Conservation (phyloP, 1,284 basidiomycete species). For the Boletellus dicymbophilus region DNA sequence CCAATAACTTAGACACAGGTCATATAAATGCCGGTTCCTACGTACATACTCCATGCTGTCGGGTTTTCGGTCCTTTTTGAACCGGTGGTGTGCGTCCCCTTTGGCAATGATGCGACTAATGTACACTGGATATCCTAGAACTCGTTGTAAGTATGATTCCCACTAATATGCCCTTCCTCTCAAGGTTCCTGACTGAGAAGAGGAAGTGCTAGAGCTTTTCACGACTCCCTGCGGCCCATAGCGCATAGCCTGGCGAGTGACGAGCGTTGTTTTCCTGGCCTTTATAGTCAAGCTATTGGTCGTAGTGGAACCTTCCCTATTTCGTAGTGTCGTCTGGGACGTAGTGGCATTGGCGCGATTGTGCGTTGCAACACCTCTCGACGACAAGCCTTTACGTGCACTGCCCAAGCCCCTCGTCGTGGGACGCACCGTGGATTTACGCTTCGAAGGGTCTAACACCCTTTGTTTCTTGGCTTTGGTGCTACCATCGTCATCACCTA, state of each 20-base stretch:
- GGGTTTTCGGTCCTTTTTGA: no score
- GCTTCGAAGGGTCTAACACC: conserved; percentile 28
- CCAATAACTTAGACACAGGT: no score
- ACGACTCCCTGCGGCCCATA: conserved; percentile 12
- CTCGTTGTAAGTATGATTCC: neutral
- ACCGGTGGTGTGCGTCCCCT: no score
- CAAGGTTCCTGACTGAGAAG: conserved; percentile 28
- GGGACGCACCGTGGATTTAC: conserved; percentile 32
- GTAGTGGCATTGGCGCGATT: conserved; percentile 9
- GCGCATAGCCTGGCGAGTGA: conserved; percentile 12
- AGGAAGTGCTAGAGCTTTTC: conserved; percentile 25
- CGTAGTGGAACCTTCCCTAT: conserved; percentile 10
- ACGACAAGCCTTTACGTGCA: conserved; percentile 17
- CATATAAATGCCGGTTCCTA: no score
- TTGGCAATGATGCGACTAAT: conserved; percentile 17
- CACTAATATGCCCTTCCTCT: conserved; percentile 20
- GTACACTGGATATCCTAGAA: conserved; percentile 21
- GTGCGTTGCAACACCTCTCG: conserved; percentile 10
- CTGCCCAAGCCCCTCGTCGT: conserved; percentile 10
- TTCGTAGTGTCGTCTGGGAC: conserved; percentile 13
- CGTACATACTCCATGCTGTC: no score
- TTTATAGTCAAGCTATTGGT: conserved; percentile 12
- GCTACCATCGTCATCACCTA: conserved; percentile 4
- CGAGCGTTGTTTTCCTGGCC: conserved; percentile 12
- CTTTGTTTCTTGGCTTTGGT: conserved; percentile 27